Evolutionary conservation across 208 protist species (phyloP).

Genomic region (Trypanosoma caninum): DNA sequence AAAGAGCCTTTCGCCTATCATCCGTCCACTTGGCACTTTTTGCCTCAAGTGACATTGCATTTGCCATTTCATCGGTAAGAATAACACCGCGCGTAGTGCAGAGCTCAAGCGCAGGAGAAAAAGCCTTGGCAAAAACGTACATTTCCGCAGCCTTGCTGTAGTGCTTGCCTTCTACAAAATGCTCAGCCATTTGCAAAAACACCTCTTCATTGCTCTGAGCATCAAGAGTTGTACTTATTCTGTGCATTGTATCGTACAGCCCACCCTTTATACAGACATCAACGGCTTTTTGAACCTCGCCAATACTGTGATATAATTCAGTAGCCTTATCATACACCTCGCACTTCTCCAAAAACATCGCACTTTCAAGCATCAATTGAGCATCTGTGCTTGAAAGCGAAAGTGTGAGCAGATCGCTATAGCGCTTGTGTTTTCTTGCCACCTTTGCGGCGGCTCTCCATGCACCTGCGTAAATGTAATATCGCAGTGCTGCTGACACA

Average conservation of each 20-base stretch:
- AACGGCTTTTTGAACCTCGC: slow-evolving; percentile 87
- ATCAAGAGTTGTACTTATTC: slow-evolving; percentile 91
- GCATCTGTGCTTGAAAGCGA: slow-evolving; percentile 72
- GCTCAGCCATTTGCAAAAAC: slow-evolving; percentile 90
- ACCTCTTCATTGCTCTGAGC: slow-evolving; percentile 76
- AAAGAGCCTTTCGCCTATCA: slow-evolving; percentile 52
- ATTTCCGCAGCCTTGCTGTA: slow-evolving; percentile 93
- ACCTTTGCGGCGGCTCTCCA: slow-evolving; percentile 91
- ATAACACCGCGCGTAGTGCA: slow-evolving; percentile 77
- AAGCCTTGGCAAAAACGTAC: slow-evolving; percentile 89
- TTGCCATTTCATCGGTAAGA: slow-evolving; percentile 92
- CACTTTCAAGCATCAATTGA: slow-evolving; percentile 87
- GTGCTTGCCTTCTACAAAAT: slow-evolving; percentile 85
- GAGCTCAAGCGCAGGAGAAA: slow-evolving; percentile 81
- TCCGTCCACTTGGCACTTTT: slow-evolving; percentile 24
- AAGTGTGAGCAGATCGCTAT: slow-evolving; percentile 70
- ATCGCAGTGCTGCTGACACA: slow-evolving; percentile 75
- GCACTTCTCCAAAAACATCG: slow-evolving; percentile 86
- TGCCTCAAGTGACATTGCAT: slow-evolving; percentile 82
- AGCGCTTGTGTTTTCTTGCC: slow-evolving; percentile 63
- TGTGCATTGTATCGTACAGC: slow-evolving; percentile 90
- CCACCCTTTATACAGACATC: slow-evolving; percentile 90
- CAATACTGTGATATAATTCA: slow-evolving; percentile 92
- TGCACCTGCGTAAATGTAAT: slow-evolving; percentile 82
- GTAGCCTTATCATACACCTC: slow-evolving; percentile 90